Conservation (phyloP, 352 stramenopile genomes). For the Phytophthora lateralis region DNA sequence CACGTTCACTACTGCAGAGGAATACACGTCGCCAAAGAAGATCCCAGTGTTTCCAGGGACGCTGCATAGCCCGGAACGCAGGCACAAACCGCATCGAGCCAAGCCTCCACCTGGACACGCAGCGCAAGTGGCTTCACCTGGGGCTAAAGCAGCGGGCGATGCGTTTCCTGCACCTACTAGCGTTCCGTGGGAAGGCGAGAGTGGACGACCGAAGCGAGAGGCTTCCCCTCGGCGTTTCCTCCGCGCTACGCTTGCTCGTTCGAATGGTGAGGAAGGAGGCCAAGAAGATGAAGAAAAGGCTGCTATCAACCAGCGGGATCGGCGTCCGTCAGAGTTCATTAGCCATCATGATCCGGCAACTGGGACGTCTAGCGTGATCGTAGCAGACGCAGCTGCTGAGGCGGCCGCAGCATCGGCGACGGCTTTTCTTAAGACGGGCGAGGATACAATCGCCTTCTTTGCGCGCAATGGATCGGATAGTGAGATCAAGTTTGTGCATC, state of each 20-base stretch:
- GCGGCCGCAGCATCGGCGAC: conserved; percentile 56
- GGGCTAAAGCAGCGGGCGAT: conserved; percentile 9
- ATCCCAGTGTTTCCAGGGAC: conserved; percentile 75
- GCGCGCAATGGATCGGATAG: conserved; percentile 90
- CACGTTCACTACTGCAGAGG: conserved; percentile 67
- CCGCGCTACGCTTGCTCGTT: conserved; percentile 48
- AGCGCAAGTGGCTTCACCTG: conserved; percentile 12
- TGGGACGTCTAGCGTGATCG: conserved; percentile 39
- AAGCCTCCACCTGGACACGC: conserved; percentile 20
- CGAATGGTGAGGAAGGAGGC: conserved; percentile 26
- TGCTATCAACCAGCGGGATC: conserved; percentile 35
- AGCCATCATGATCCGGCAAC: conserved; percentile 52
- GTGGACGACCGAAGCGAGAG: conserved; percentile 51
- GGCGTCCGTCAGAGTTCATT: conserved; percentile 47
- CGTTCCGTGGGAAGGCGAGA: conserved; percentile 18
- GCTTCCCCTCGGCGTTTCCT: conserved; percentile 70
- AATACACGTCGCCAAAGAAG: conserved; percentile 83
- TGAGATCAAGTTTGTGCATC: conserved; percentile 95
- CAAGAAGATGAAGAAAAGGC: conserved; percentile 26
- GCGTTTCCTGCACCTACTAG: conserved; percentile 4
- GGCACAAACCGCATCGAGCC: conserved; percentile 19
- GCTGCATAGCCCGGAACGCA: conserved; percentile 53
- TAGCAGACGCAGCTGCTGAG: conserved; percentile 51
- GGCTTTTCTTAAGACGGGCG: conserved; percentile 73
- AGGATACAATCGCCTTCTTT: conserved; percentile 95